phyloP scores from a whole-genome alignment of 495 filamentous ascomycete species.

The Penicillium turbatum region DNA sequence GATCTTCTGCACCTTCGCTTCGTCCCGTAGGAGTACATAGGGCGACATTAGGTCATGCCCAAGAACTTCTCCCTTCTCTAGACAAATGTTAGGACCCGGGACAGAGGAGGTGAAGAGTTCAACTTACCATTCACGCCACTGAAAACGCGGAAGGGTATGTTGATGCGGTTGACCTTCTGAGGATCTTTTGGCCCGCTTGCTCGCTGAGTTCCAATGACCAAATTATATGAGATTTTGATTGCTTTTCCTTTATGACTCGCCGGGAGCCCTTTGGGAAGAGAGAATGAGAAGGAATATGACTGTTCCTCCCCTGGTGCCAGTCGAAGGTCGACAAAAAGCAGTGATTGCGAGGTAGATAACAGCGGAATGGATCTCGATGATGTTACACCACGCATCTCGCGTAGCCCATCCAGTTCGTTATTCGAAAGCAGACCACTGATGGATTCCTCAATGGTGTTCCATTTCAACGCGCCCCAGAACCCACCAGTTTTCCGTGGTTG shows the following conservation, averaged over 20 bases:
- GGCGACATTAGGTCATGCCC: conserved; percentile 91
- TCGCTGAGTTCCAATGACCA: conserved; percentile 88
- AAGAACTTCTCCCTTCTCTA: conserved; percentile 61
- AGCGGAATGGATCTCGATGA: conserved; percentile 79
- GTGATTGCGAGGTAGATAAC: conserved; percentile 91
- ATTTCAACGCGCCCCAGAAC: conserved; percentile 78
- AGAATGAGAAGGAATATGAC: conserved; percentile 80
- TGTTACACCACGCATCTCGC: conserved; percentile 84
- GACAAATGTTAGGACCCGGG: conserved; percentile 17
- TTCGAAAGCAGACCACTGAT: conserved; percentile 80
- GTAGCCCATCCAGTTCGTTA: conserved; percentile 83
- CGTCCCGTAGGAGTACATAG: conserved; percentile 83
- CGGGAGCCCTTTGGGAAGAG: conserved; percentile 78
- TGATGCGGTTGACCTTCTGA: conserved; percentile 81
- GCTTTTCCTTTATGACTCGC: conserved; percentile 89
- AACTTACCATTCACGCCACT: conserved; percentile 73
- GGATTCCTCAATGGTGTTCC: conserved; percentile 84
- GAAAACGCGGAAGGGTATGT: conserved; percentile 91
- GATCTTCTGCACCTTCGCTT: conserved; percentile 54
- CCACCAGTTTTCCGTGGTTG: conserved; percentile 72
- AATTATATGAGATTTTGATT: conserved; percentile 87
- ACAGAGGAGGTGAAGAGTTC: background rate
- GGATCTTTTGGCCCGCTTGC: conserved; percentile 71
- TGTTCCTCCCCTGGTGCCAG: conserved; percentile 85
- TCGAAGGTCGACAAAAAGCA: conserved; percentile 89